Evolutionary conservation across 768 basidiomycete genomes (phyloP).

Genomic region (Crassisporium funariophilum): DNA sequence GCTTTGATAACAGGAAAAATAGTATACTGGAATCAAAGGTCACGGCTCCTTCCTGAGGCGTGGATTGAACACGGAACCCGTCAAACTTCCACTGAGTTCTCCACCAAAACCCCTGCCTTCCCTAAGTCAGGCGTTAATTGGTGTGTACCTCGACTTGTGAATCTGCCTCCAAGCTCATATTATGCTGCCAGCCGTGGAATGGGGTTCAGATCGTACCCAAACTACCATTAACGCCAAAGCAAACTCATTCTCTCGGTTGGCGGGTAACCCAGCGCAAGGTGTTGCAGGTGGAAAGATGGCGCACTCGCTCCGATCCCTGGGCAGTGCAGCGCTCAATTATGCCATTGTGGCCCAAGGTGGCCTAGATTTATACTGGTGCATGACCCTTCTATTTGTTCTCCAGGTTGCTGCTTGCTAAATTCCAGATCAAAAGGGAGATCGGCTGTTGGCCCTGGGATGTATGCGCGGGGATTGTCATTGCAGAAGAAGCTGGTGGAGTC

Average conservation of each 20-base stretch:
- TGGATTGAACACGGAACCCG: conserved; percentile 39
- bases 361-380: conserved; percentile 85
- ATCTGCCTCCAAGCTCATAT: too few relatives aligned
- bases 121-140: conserved; percentile 72
- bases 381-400: conserved; percentile 8
- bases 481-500: conserved; percentile 83
- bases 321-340: conserved; percentile 84
- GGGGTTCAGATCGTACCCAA: conserved; percentile 77
- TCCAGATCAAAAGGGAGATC: conserved; percentile 84
- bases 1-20: background rate
- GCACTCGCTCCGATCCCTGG: conserved; percentile 80
- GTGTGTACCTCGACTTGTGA: too few relatives aligned
- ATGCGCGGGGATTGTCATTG: conserved; percentile 89
- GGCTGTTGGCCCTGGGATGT: conserved; percentile 88
- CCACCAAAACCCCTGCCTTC: conserved; percentile 64
- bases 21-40: conserved; percentile 81
- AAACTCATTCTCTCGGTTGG: conserved; percentile 70
- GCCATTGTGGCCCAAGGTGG: conserved; percentile 87
- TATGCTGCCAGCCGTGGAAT: conserved; percentile 83
- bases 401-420: background rate
- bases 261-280: conserved; percentile 64
- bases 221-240: conserved; percentile 59
- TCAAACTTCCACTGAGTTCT: conserved; percentile 65
- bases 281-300: conserved; percentile 79
- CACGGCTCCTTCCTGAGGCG: conserved; percentile 78